Conservation (phyloP, 2,329 filamentous ascomycete species). For the Fusarium mexicanum region DNA sequence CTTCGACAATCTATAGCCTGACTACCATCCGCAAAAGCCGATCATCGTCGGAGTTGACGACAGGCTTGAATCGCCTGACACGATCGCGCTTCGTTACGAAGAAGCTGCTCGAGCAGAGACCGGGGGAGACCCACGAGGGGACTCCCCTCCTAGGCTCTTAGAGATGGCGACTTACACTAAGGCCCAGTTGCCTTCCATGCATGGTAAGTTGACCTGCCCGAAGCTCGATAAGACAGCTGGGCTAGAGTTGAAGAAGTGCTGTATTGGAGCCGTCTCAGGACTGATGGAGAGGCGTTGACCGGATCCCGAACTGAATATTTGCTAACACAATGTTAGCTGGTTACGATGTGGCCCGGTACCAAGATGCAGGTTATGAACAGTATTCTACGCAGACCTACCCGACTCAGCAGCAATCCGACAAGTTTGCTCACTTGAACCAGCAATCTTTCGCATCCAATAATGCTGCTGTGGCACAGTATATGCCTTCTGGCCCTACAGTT, state of each 20-base stretch:
- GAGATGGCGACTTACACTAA: slow-evolving; percentile 74
- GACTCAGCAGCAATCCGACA: slow-evolving; percentile 60
- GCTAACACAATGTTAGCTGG: slow-evolving; percentile 51
- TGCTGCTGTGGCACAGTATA: slow-evolving; percentile 71
- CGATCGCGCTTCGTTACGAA: slow-evolving; percentile 65
- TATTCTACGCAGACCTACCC: slow-evolving; percentile 61
- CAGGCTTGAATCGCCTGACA: slow-evolving; percentile 66
- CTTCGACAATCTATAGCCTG: slow-evolving; percentile 53
- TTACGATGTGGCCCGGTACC: slow-evolving; percentile 70
- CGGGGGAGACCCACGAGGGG: slow-evolving; percentile 64
- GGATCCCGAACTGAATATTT: not conserved
- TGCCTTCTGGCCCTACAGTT: slow-evolving; percentile 69
- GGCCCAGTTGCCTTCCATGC: slow-evolving; percentile 77
- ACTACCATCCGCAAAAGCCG: slow-evolving; percentile 63
- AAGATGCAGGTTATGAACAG: slow-evolving; percentile 64
- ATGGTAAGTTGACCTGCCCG: slow-evolving; percentile 70
- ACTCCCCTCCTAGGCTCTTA: slow-evolving; percentile 59
- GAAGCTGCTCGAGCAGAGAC: slow-evolving; percentile 63
- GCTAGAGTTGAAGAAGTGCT: not conserved
- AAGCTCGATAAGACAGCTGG: slow-evolving; percentile 33
- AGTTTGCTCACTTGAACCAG: slow-evolving; percentile 63
- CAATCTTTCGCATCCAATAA: slow-evolving; percentile 69
- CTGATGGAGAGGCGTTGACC: not conserved
- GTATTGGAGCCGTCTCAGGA: not conserved
- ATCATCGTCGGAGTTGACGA: slow-evolving; percentile 66